phyloP scores from a whole-genome alignment of 164 flowering plant species.

The grape (Vitis vinifera) region ASM3070453v1 NC_081805.1:26862501-26863000 shows the following conservation, averaged over 20 bases:
- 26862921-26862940: too few species aligned
- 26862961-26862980: too few species aligned
- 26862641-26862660: conserved; percentile 89
- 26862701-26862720: conserved; percentile 53
- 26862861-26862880: too few species aligned
- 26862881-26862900: too few species aligned
- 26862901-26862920: too few species aligned
- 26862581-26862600: conserved; percentile 87
- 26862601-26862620: conserved; percentile 95
- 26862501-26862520: conserved; percentile 38
- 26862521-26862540: conserved; percentile 81
- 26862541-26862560: conserved; percentile 91
- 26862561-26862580: conserved; percentile 94
- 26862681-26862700: conserved; percentile 38
- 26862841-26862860: too few species aligned
- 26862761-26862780: too few species aligned
- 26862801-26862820: too few species aligned
- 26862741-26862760: conserved; percentile 19
- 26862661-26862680: conserved; percentile 73
- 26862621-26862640: conserved; percentile 94
- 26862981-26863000: too few species aligned
- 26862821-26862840: too few species aligned
- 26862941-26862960: fast-evolving
- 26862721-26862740: conserved; percentile 42
- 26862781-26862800: too few species aligned